Base-by-base conservation (phyloP, 179 eudicot genomes). In the Silene coronaria region DNA sequence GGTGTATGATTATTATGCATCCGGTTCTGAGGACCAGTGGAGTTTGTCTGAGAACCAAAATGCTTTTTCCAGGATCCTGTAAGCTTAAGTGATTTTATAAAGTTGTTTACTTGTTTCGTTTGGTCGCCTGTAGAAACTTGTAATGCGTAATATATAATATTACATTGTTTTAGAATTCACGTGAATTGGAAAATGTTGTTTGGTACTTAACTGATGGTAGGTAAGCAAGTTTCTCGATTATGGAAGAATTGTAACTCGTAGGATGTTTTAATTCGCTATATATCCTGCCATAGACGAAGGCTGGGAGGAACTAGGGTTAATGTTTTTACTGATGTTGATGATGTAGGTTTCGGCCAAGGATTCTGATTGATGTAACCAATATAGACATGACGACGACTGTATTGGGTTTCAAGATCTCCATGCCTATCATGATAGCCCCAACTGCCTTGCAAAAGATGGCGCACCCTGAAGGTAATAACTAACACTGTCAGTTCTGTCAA, bases 1-100 rank as follows among this genome's bases (percentile, higher is more conserved):
- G 96, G 93, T 66, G 42, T 93, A 79, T 58, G 98, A 93, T 81
- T 93, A 93, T 87, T 93, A 93, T 83, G 98, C 98, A 74, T 93
- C 98, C 2, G 98, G 98, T 73, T 96, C 98, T 36, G 98, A 93
- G 83, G 98, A 93, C 75, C 92, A 93, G 76, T 93, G 98, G 98
- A 93, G 97, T 84, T 78, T 93, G 75, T 81, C 86, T 11, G 98
- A 93, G 83, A 93, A 93, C 84, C 80, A 91, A 86, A 85, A 90
- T 76, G 98, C 98, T 70, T 93, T 93, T 83, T 82, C 98, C 59
- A 93, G 96, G 86, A 93, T 93, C 77, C 77, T 90, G 98, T 93
- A 84, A 82, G 83, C 67, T 62, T 53, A 55, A 42, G 0, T 9
- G 46, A 38, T 38, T 38, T 38, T 28, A 28, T 28, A 1, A 38